Conservation (phyloP, 345 rosid species). For the Clausena lansium region DNA sequence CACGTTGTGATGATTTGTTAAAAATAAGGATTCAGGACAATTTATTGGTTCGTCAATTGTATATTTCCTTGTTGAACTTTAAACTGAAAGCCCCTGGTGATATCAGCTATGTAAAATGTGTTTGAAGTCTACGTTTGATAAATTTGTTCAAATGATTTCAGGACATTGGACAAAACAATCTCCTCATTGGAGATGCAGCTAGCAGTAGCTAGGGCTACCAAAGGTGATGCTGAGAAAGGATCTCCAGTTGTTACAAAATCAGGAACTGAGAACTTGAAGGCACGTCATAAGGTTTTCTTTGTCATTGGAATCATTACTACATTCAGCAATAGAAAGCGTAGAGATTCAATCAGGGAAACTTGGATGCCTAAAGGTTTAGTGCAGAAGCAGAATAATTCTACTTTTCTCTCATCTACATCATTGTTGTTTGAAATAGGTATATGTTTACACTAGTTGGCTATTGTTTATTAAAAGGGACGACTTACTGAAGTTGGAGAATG, state of each 20-base stretch:
- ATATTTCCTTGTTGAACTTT: background rate
- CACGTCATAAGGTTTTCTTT: constrained; percentile 63
- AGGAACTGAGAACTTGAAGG: constrained; percentile 43
- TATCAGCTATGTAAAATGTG: background rate
- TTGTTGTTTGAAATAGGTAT: background rate
- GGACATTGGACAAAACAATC: constrained; percentile 73
- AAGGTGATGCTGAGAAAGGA: constrained; percentile 40
- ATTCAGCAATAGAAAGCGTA: constrained; percentile 75
- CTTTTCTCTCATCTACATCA: background rate
- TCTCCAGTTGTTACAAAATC: constrained; percentile 34
- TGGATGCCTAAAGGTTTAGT: constrained; percentile 76
- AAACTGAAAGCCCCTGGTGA: background rate
- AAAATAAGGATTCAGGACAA: constrained; percentile 2
- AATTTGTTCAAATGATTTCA: constrained; percentile 26
- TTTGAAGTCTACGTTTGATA: background rate
- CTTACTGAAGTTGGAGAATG: constrained; percentile 61
- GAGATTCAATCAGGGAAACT: constrained; percentile 75
- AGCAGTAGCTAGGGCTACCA: constrained; percentile 72
- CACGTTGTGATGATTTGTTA: constrained; percentile 10
- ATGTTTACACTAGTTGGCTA: constrained; percentile 19
- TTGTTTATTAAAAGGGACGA: constrained; percentile 46
- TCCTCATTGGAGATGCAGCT: constrained; percentile 73
- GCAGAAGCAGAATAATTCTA: background rate
- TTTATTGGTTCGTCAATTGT: background rate
- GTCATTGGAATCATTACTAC: constrained; percentile 82